These are phyloP conservation scores for Nemania sp. DNA, from an alignment of 2,329 filamentous ascomycete species.

Conservation along the genomic window DNA sequence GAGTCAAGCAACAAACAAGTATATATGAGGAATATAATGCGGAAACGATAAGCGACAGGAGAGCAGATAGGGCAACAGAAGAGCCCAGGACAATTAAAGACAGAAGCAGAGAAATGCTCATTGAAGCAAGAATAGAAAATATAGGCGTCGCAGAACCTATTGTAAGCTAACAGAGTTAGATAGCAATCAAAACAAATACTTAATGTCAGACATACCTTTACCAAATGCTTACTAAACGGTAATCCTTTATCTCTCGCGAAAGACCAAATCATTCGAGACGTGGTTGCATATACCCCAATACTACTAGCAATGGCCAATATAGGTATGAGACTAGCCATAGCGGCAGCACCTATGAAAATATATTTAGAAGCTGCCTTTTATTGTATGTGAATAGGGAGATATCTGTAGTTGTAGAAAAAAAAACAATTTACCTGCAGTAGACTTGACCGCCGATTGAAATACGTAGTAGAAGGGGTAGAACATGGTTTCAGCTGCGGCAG, in stretches of 20 bases:
- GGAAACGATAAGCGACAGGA: not conserved
- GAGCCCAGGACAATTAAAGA: conserved; percentile 3
- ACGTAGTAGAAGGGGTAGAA: not conserved
- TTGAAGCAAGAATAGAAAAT: not conserved
- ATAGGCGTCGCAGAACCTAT: not conserved
- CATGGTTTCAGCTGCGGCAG: not conserved
- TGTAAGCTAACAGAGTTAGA: not conserved
- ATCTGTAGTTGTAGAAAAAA: too few relatives aligned
- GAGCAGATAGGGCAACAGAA: not conserved
- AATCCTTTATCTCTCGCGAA: conserved; percentile 44
- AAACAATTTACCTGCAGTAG: too few relatives aligned
- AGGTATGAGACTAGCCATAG: conserved; percentile 8
- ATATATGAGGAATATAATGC: conserved; percentile 2
- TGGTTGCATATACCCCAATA: conserved; percentile 38
- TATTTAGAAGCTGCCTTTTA: too few relatives aligned
- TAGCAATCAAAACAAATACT: not conserved
- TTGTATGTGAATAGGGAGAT: too few relatives aligned
- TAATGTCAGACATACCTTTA: not conserved
- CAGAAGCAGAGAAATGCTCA: not conserved
- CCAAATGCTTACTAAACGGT: conserved; percentile 15
- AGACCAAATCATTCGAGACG: conserved; percentile 46
- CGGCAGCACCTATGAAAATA: not conserved
- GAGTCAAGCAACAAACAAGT: not conserved
- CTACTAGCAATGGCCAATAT: conserved; percentile 31
- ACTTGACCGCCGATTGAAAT: not conserved